A percentile compares a stretch with the other conserved stretches of the same genome.
These are phyloP conservation scores for Crithidia expoeki DNA, from an alignment of 208 protist species.

Conservation along the genomic window DNA sequence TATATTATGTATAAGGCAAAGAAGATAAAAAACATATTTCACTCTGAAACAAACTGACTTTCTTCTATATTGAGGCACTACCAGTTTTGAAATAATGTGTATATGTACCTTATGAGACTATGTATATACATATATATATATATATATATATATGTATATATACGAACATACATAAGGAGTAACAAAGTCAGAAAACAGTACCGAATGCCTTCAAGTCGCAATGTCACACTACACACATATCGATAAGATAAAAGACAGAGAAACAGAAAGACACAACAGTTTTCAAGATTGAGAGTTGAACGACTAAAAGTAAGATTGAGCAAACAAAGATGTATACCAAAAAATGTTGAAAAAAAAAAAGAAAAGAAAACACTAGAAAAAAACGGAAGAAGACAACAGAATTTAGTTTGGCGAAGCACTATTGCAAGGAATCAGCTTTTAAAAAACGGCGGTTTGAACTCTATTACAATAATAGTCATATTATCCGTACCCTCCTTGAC, in stretches of 20 bases:
- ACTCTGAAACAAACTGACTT: not conserved
- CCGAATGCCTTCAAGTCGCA: not conserved
- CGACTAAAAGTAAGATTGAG: too few species aligned
- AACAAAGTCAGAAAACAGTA: not conserved
- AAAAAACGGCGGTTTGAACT: slow-evolving; percentile 86
- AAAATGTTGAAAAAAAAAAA: too few species aligned
- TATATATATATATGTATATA: not conserved
- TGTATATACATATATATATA: not conserved
- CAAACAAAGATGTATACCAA: too few species aligned
- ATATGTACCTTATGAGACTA: too few species aligned
- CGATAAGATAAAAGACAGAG: slow-evolving; percentile 17
- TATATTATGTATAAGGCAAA: too few species aligned
- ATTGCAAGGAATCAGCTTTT: slow-evolving; percentile 17
- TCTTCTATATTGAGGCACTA: not conserved
- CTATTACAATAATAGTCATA: slow-evolving; percentile 89
- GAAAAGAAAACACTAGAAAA: not conserved
- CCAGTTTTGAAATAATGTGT: slow-evolving; percentile 6
- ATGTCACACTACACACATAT: too few species aligned
- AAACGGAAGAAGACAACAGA: not conserved
- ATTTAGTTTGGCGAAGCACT: too few species aligned
- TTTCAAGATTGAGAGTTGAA: too few species aligned
- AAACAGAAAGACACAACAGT: too few species aligned
- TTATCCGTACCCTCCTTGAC: slow-evolving; percentile 80
- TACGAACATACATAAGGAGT: not conserved
- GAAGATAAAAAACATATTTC: too few species aligned